Conservation (phyloP, 768 basidiomycete species). For the Suillus spraguei region DNA sequence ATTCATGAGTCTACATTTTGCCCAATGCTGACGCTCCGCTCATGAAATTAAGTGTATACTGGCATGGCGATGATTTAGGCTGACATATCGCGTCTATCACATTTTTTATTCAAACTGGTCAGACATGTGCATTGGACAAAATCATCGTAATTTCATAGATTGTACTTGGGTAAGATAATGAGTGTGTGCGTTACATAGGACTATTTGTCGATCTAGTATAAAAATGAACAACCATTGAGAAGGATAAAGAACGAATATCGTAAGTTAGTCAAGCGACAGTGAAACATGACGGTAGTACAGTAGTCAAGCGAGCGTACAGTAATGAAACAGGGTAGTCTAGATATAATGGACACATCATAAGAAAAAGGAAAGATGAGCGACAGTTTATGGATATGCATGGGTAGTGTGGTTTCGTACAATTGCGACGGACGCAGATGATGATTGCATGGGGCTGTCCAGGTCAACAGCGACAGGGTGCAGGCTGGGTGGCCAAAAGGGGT, state of each 20-base stretch:
- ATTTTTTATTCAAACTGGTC: too few species aligned
- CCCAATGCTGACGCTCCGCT: too few species aligned
- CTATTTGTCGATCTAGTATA: neutral
- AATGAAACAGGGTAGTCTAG: neutral
- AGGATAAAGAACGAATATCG: neutral
- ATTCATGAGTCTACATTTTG: too few species aligned
- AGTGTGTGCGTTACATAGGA: neutral
- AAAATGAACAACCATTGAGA: neutral
- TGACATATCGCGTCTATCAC: too few species aligned
- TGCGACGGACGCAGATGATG: neutral
- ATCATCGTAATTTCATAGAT: neutral
- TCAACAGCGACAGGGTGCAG: neutral
- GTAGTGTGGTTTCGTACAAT: neutral
- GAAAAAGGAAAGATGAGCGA: neutral
- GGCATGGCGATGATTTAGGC: too few species aligned
- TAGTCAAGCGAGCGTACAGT: too few species aligned
- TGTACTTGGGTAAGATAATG: neutral
- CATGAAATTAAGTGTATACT: too few species aligned
- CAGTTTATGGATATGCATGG: neutral
- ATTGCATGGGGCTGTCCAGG: neutral
- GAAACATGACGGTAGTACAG: neutral
- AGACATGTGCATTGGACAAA: too few species aligned
- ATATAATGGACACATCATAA: neutral
- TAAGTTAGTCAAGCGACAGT: neutral
- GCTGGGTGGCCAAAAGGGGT: slow-evolving; percentile 5